Percentiles rank a stretch among this genome's conserved stretches.
These are phyloP conservation scores for Aaosphaeria arxii DNA, from an alignment of 2,329 filamentous ascomycete species.

Conservation along the genomic window DNA sequence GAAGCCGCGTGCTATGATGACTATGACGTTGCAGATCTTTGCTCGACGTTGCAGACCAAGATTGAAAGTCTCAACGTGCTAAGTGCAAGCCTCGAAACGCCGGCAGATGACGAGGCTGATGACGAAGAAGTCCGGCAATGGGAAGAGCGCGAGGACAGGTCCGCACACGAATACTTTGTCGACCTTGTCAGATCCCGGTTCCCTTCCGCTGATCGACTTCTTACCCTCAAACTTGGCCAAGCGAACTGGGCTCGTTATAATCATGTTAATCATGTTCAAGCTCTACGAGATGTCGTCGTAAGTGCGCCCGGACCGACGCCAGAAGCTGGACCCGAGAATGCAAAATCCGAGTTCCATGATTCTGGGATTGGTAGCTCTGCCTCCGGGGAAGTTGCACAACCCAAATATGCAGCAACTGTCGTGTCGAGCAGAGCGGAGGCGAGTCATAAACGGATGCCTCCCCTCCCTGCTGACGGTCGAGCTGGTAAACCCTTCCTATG, in stretches of 20 bases:
- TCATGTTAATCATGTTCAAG: constrained; percentile 1
- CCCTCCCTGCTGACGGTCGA: constrained; percentile 3
- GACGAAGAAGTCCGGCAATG: constrained; percentile 1
- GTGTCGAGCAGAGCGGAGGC: constrained; percentile 5
- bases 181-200: constrained; percentile 5
- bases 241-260: constrained; percentile 9
- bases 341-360: background rate
- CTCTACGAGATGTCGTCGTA: background rate
- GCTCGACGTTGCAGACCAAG: background rate
- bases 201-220: background rate
- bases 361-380: constrained; percentile 1
- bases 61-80: constrained; percentile 4
- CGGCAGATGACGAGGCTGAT: background rate
- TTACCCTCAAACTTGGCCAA: constrained; percentile 3
- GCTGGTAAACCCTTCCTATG: constrained; percentile 4
- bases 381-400: constrained; percentile 1
- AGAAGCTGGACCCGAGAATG: background rate
- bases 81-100: constrained; percentile 4
- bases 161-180: constrained; percentile 6
- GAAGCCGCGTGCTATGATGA: background rate
- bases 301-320: too few relatives aligned
- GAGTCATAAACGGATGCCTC: constrained; percentile 8
- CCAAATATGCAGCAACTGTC: constrained; percentile 4
- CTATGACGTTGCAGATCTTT: background rate
- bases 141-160: constrained; percentile 1